Evolutionary conservation across 192 early-diverging fungal genomes (phyloP), one percentile per base, ranked within the genome.

Genomic region (Coemansia sp.): DNA sequence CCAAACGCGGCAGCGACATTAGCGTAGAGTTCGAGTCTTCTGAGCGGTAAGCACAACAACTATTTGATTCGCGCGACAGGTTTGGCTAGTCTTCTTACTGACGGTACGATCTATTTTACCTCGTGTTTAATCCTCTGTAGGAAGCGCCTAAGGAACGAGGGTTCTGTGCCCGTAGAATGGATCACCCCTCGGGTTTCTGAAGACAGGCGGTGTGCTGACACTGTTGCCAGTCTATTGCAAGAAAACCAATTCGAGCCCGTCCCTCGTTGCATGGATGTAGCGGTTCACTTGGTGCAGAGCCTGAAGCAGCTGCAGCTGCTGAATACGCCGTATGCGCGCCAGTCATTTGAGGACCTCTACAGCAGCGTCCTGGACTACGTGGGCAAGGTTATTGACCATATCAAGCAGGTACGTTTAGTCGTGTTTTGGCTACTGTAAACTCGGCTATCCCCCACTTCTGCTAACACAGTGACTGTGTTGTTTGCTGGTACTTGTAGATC

Each of bases 141-240:
- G 60, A 82, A 82, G 58, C 79, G 79, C 18, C 37, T 82, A 51
- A 59, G 79, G 3, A 82, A 71, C 20, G 50, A 46, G 40, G 42
- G 26, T 24, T 20, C 70, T 5, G 45, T 39, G 37, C 35, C 68
- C 1, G 26, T 63, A 31, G 18, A 59, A 18, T 61, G 61, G 66
- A 56, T 59, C 18, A 13, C 46, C 14, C 23, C 68, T 5, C 64
- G 36, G 2, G 34, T 71, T n/a, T 60, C 69, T 6, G 69, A 66
- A 3, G 74, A 82, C 31, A 59, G 65, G 16, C 36, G 21, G 18
- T 73, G 70, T 20, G 48, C 62, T 0, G 60, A 67, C 9, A 21
- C 26, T 10, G 64, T 82, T 4, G 11, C 26, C 11, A 55, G 16
- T 5, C 28, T 71, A n/a, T 28, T 82, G 18, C 63, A 73, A 33